phyloP scores from a whole-genome alignment of 2,329 filamentous ascomycete genomes.

The Pseudogymnoascus sp. region DNA sequence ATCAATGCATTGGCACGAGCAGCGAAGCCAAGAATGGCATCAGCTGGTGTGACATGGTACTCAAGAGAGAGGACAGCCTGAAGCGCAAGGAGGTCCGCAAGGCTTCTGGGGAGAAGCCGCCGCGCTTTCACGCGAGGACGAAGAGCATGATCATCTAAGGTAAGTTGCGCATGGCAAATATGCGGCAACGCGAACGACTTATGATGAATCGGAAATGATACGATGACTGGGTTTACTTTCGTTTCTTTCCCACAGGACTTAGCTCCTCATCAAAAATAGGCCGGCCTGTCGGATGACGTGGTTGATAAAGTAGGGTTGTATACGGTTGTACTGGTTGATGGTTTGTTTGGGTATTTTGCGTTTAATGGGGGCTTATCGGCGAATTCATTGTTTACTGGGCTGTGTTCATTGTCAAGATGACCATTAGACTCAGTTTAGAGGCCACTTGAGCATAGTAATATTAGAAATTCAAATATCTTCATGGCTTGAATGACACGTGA shows the following conservation, averaged over 20 bases:
- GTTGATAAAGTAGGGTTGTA: slow-evolving; percentile 7
- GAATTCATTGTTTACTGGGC: background rate
- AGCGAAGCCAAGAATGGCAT: slow-evolving; percentile 39
- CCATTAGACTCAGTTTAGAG: background rate
- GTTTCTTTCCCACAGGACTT: slow-evolving; percentile 7
- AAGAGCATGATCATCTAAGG: slow-evolving; percentile 24
- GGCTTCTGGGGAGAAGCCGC: slow-evolving; percentile 9
- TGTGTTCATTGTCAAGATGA: background rate
- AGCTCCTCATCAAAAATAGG: slow-evolving; percentile 1
- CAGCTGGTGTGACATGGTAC: slow-evolving; percentile 60
- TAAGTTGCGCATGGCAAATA: background rate
- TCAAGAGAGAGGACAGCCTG: slow-evolving; percentile 47
- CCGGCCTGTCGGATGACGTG: slow-evolving; percentile 5
- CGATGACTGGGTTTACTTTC: slow-evolving; percentile 7
- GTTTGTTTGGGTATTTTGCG: slow-evolving; percentile 1
- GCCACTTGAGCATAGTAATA: slow-evolving; percentile 1
- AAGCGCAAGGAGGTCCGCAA: slow-evolving; percentile 15
- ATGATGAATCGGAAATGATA: slow-evolving; percentile 6
- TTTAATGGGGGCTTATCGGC: background rate
- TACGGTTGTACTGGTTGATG: background rate
- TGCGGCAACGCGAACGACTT: slow-evolving; percentile 2
- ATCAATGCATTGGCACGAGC: slow-evolving; percentile 50
- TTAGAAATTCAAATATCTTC: background rate
- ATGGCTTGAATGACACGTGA: background rate
- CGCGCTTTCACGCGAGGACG: slow-evolving; percentile 22